Percentiles rank a stretch among this genome's conserved stretches.
Conservation (phyloP, 2,329 filamentous ascomycete species). For the Plectosphaerella plurivora region DNA sequence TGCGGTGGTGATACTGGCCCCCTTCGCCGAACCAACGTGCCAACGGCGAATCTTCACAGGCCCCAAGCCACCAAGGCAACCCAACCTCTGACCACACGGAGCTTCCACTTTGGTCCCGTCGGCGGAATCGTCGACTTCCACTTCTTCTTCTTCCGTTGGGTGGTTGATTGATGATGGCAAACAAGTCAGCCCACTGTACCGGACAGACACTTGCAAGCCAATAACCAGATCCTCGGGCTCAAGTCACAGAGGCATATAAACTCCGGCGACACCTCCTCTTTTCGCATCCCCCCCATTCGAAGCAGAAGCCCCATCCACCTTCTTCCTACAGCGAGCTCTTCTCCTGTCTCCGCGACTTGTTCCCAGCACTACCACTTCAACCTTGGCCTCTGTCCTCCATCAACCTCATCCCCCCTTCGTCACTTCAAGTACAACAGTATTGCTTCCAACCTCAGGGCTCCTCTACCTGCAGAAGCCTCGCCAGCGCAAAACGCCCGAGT, state of each 20-base stretch:
- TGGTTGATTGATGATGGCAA: conserved; percentile 12
- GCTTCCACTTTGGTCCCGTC: conserved; percentile 11
- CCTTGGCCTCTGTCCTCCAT: background rate
- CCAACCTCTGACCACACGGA: conserved; percentile 9
- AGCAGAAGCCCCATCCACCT: background rate
- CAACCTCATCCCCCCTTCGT: background rate
- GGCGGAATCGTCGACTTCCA: conserved; percentile 11
- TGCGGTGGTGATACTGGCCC: conserved; percentile 8
- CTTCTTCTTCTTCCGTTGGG: conserved; percentile 7
- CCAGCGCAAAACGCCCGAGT: background rate
- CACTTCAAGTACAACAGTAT: background rate
- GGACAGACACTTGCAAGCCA: conserved; percentile 11
- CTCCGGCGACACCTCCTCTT: conserved; percentile 5
- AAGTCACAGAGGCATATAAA: conserved; percentile 13
- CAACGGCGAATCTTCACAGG: conserved; percentile 7
- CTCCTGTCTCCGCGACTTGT: background rate
- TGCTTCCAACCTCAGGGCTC: background rate
- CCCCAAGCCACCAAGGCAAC: conserved; percentile 9
- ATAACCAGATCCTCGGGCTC: conserved; percentile 10
- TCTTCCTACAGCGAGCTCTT: background rate
- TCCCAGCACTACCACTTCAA: background rate
- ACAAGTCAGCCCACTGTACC: conserved; percentile 12
- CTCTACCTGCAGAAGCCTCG: background rate
- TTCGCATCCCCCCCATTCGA: background rate
- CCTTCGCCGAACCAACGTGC: conserved; percentile 8